A percentile compares a stretch with the other conserved stretches of the same genome.
These are phyloP conservation scores for Corchorus capsularis DNA, from an alignment of 345 rosid genomes.

Conservation along the genomic window DNA sequence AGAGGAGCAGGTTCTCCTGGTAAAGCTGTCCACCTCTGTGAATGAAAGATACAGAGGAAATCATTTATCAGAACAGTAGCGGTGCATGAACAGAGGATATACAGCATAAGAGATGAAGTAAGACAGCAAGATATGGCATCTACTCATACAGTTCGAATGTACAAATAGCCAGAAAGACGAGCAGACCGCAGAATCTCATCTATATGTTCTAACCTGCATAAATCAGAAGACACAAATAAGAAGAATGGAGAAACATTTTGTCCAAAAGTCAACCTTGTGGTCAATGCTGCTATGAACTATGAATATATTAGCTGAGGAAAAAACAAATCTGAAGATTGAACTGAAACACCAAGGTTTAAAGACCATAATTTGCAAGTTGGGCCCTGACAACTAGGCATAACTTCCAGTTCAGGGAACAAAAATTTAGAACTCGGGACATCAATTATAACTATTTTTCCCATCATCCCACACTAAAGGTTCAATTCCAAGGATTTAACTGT, in stretches of 20 bases:
- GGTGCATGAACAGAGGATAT: not conserved
- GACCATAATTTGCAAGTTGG: not conserved
- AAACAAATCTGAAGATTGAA: not conserved
- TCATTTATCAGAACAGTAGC: not conserved
- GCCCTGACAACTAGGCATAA: not conserved
- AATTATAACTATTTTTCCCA: not conserved
- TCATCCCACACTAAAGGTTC: not conserved
- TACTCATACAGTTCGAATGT: slow-evolving; percentile 68
- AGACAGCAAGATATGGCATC: slow-evolving; percentile 11
- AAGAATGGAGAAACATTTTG: not conserved
- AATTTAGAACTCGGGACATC: not conserved
- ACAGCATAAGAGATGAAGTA: slow-evolving; percentile 22
- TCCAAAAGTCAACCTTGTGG: not conserved
- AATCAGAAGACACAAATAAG: not conserved
- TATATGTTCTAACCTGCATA: slow-evolving; percentile 80
- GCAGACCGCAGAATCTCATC: slow-evolving; percentile 93
- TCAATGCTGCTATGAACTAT: not conserved
- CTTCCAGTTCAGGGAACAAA: not conserved
- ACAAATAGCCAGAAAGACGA: slow-evolving; percentile 79
- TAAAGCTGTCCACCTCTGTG: slow-evolving; percentile 91
- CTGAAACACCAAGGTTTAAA: not conserved
- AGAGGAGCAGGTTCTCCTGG: slow-evolving; percentile 94
- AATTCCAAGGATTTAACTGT: slow-evolving; percentile 6
- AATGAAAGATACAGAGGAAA: slow-evolving; percentile 4
- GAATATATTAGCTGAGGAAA: not conserved